These are phyloP conservation scores for Coemansia aciculifera DNA, from an alignment of 192 early-diverging fungal genomes.

Conservation along the genomic window DNA sequence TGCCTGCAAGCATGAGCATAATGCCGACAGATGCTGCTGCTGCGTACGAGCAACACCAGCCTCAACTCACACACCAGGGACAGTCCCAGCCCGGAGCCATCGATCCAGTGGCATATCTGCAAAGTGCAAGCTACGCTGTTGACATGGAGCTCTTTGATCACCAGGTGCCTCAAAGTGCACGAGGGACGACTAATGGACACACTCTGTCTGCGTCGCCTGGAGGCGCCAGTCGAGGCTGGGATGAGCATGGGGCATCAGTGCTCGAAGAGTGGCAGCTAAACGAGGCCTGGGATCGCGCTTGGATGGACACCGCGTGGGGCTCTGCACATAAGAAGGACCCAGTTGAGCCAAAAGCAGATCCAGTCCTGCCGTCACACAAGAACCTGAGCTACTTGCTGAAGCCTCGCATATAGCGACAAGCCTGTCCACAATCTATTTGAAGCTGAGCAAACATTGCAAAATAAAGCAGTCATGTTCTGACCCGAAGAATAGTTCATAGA, in stretches of 20 bases:
- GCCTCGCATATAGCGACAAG: conserved; percentile 35
- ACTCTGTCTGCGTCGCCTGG: conserved; percentile 17
- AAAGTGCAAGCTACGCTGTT: conserved; percentile 35
- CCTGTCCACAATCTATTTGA: not conserved
- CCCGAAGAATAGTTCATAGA: not conserved
- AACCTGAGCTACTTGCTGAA: conserved; percentile 52
- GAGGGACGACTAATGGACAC: not conserved
- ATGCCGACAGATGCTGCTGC: not conserved
- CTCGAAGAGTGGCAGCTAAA: conserved; percentile 55
- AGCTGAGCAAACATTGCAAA: not conserved
- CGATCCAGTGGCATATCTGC: conserved; percentile 43
- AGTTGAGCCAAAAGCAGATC: conserved; percentile 19
- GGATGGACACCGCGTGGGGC: conserved; percentile 53
- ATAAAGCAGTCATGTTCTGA: not conserved
- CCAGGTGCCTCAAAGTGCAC: conserved; percentile 18
- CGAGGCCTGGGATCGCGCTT: conserved; percentile 54
- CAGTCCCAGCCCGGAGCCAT: conserved; percentile 2
- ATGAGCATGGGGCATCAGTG: conserved; percentile 44
- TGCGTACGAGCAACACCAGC: not conserved
- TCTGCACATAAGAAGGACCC: conserved; percentile 24
- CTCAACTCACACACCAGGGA: conserved; percentile 1
- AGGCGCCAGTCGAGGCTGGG: conserved; percentile 29
- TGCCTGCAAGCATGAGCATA: conserved; percentile 42
- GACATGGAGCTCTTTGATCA: conserved; percentile 43
- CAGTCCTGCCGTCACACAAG: conserved; percentile 36